A percentile compares a stretch with the other conserved stretches of the same genome.
phyloP scores from a whole-genome alignment of 495 filamentous ascomycete genomes.

The Parathielavia appendiculata region DNA sequence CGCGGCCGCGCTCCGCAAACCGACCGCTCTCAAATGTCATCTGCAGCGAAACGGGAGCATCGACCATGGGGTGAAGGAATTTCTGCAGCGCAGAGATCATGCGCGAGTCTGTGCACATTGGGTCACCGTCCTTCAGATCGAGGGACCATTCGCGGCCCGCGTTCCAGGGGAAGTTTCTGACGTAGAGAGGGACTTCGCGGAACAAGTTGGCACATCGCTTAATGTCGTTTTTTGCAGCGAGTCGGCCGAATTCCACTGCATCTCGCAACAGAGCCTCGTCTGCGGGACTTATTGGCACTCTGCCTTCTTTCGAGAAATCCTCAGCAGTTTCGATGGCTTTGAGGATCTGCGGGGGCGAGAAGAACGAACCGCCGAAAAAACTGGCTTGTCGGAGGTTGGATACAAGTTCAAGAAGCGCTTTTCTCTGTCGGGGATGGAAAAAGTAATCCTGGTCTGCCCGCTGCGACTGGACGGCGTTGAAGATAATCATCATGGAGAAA shows the following conservation, averaged over 20 bases:
- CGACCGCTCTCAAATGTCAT: constrained; percentile 36
- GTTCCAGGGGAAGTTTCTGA: constrained; percentile 55
- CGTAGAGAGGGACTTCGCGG: constrained; percentile 73
- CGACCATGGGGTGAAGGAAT: constrained; percentile 34
- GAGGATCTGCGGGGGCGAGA: constrained; percentile 54
- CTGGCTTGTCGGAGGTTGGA: constrained; percentile 79
- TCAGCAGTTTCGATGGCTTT: constrained; percentile 58
- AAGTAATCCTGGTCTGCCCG: constrained; percentile 80
- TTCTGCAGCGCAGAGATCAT: constrained; percentile 39
- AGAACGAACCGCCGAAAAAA: constrained; percentile 81
- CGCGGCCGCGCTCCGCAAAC: constrained; percentile 32
- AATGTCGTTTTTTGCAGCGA: constrained; percentile 51
- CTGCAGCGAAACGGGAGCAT: constrained; percentile 34
- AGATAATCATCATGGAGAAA: constrained; percentile 72
- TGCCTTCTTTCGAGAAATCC: constrained; percentile 55
- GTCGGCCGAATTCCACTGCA: constrained; percentile 58
- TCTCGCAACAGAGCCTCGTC: constrained; percentile 58
- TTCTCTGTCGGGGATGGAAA: constrained; percentile 68
- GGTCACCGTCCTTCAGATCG: constrained; percentile 36
- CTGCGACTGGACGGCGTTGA: constrained; percentile 88
- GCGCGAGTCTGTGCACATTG: constrained; percentile 38
- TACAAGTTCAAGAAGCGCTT: constrained; percentile 59
- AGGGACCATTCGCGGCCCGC: constrained; percentile 60
- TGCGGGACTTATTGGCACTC: constrained; percentile 45
- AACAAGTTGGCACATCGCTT: constrained; percentile 62